Evolutionary conservation across 78 protist genomes (phyloP).

Genomic region (Dictyostelium firmibasis): DNA sequence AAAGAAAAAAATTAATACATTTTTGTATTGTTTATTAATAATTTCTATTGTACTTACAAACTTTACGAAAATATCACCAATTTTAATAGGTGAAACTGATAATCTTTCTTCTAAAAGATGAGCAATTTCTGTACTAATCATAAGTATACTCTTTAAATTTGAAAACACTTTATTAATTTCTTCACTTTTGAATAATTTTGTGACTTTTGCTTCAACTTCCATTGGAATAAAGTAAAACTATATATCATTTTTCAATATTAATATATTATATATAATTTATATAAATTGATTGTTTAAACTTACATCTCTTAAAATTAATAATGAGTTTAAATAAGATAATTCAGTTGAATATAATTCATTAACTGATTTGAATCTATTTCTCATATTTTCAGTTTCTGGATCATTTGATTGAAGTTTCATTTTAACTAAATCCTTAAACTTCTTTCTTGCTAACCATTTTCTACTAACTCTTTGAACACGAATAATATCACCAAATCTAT

Average conservation of each 20-base stretch:
- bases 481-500: slow-evolving; percentile 50
- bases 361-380: slow-evolving; percentile 44
- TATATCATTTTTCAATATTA: too few species aligned
- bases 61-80: slow-evolving; percentile 72
- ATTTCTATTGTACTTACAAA: slow-evolving; percentile 1
- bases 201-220: slow-evolving; percentile 73
- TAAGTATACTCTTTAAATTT: slow-evolving; percentile 35
- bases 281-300: not conserved
- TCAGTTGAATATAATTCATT: slow-evolving; percentile 65
- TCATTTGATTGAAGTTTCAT: slow-evolving; percentile 16
- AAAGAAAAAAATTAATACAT: not conserved
- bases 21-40: too few species aligned
- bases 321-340: slow-evolving; percentile 57
- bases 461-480: slow-evolving; percentile 38
- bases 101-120: slow-evolving; percentile 31
- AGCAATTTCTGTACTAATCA: slow-evolving; percentile 10
- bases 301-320: slow-evolving; percentile 56
- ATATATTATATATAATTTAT: not conserved
- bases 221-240: slow-evolving; percentile 70
- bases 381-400: slow-evolving; percentile 58
- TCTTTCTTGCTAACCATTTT: slow-evolving; percentile 24
- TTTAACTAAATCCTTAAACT: slow-evolving; percentile 24
- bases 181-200: slow-evolving; percentile 51
- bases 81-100: slow-evolving; percentile 9
- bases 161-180: slow-evolving; percentile 67